Evolutionary conservation across 1,284 basidiomycete genomes (phyloP).

Genomic region (Pseudozyma hubeiensis): DNA sequence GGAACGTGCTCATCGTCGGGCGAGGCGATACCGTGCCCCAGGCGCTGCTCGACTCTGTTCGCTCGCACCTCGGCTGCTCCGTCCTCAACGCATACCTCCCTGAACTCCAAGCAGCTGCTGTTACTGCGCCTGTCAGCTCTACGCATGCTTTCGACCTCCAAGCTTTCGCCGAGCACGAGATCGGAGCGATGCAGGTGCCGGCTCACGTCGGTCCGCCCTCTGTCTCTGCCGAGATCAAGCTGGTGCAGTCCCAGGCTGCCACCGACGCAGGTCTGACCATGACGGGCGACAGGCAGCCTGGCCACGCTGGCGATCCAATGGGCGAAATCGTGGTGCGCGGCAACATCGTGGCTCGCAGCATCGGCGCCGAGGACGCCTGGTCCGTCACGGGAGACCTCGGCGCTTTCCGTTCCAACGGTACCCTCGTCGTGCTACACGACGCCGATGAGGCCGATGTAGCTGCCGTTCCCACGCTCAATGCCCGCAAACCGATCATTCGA

Average conservation of each 20-base stretch:
- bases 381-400: slow-evolving; percentile 57
- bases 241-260: slow-evolving; percentile 49
- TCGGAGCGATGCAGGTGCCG: slow-evolving; percentile 42
- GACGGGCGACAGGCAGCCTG: slow-evolving; percentile 29
- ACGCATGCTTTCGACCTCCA: slow-evolving; percentile 64
- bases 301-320: slow-evolving; percentile 48
- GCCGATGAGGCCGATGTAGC: slow-evolving; percentile 28
- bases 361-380: slow-evolving; percentile 33
- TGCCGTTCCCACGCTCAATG: slow-evolving; percentile 31
- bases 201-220: slow-evolving; percentile 64
- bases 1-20: slow-evolving; percentile 38
- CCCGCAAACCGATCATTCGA: slow-evolving; percentile 34
- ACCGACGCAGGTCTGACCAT: slow-evolving; percentile 30
- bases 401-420: slow-evolving; percentile 63
- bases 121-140: slow-evolving; percentile 54
- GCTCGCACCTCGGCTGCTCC: slow-evolving; percentile 58
- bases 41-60: slow-evolving; percentile 59
- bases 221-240: slow-evolving; percentile 62
- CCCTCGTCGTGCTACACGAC: slow-evolving; percentile 58
- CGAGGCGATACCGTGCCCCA: slow-evolving; percentile 51
- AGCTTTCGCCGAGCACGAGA: slow-evolving; percentile 58
- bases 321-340: slow-evolving; percentile 59
- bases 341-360: slow-evolving; percentile 35
- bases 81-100: slow-evolving; percentile 63
- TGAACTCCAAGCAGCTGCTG: slow-evolving; percentile 3